Evolutionary conservation across 2,329 filamentous ascomycete genomes (phyloP), one percentile per base, ranked within the genome.

Genomic region (Venturia oleaginea): DNA sequence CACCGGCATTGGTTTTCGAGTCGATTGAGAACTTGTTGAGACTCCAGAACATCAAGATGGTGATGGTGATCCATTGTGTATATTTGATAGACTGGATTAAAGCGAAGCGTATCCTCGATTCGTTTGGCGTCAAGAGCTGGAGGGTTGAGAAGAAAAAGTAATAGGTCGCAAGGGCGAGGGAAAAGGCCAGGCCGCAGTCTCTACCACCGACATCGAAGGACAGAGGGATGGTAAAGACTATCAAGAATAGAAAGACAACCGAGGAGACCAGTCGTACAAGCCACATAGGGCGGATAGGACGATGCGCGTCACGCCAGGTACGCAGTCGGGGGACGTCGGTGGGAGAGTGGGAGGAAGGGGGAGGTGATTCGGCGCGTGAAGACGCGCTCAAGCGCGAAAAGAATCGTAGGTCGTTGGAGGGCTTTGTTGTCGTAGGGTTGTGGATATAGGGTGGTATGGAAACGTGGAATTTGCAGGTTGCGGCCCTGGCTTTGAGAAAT

Each of bases 141-240:
- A 94, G 80, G 67, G 85, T 79, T 65, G 92, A 96, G 78, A 94
- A 92, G 75, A 91, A 77, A 75, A 96, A 88, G 80, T 97, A 97
- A 81, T 95, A 97, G 71, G 84, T 82, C 70, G 93, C 92, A 64
- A 97, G 85, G 59, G 90, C 86, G 63, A 97, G 84, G 73, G 92
- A 97, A 80, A 95, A 97, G 67, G 92, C 93, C 72, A 99, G 83
- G 66, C 94, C 94, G 73, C 92, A 96, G 71, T 94, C 92, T 72
- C 91, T 88, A 67, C 94, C 94, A 74, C 94, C 94, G 72, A 97
- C 93, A 84, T 99, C 94, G 80, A 97, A 97, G 72, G 93, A 91
- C 74, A 99, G 87, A 67, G 94, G 94, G 74, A 99, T 94, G 67
- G 92, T 96, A 74, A 97, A 89, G 73, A 97, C 87, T 76, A 97